These are phyloP conservation scores for Boletus rubescentipes DNA, from an alignment of 768 basidiomycete species.

Conservation along the genomic window DNA sequence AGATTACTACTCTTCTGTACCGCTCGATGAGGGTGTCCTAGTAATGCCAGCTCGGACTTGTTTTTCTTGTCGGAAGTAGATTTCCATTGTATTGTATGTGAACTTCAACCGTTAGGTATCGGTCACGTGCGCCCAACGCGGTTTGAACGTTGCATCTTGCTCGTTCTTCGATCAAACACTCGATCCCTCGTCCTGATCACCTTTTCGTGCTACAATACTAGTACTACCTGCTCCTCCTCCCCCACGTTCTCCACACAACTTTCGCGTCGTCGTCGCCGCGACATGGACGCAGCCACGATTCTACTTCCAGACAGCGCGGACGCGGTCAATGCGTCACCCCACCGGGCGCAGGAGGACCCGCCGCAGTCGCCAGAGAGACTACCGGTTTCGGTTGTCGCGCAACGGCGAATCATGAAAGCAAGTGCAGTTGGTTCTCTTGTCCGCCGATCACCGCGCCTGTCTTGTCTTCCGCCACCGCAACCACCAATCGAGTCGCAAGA, in stretches of 20 bases:
- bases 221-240: neutral
- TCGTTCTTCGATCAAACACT: constrained; percentile 18
- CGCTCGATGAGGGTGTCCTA: neutral
- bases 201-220: neutral
- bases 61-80: constrained; percentile 2
- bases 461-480: constrained; percentile 35
- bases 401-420: constrained; percentile 29
- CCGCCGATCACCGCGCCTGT: constrained; percentile 53
- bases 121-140: constrained; percentile 35
- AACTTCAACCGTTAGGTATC: neutral
- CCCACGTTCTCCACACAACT: neutral
- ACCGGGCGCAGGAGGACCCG: constrained; percentile 51
- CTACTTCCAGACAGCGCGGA: constrained; percentile 38
- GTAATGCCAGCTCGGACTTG: neutral
- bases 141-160: constrained; percentile 21
- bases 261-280: neutral
- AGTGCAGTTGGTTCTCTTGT: constrained; percentile 32
- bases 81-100: constrained; percentile 9
- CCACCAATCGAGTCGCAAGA: constrained; percentile 17
- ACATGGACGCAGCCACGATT: constrained; percentile 23
- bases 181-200: neutral
- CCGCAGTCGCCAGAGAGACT: constrained; percentile 53
- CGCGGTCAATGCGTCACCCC: constrained; percentile 41
- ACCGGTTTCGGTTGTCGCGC: constrained; percentile 36
- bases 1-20: neutral